A percentile compares a stretch with the other conserved stretches of the same genome.
Evolutionary conservation across 768 basidiomycete genomes (phyloP).

Genomic region (Termitomyces sp.): DNA sequence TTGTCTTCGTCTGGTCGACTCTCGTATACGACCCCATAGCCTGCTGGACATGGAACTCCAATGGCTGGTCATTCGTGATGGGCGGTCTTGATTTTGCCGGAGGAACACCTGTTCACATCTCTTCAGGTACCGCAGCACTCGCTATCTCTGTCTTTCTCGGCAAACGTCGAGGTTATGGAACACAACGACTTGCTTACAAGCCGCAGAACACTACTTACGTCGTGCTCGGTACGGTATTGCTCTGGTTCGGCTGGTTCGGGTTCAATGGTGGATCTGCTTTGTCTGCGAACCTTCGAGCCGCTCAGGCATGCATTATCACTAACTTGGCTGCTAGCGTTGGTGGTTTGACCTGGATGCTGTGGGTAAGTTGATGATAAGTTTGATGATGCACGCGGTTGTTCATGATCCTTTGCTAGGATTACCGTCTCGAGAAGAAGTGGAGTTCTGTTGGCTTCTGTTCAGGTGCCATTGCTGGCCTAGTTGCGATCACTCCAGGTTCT

Average conservation of each 20-base stretch:
- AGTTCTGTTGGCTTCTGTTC: constrained; percentile 93
- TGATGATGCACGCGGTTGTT: neutral
- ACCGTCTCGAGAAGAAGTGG: constrained; percentile 92
- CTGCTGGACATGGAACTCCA: constrained; percentile 93
- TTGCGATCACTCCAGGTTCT: constrained; percentile 85
- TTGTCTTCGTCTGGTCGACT: constrained; percentile 88
- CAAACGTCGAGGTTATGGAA: constrained; percentile 88
- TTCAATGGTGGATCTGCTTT: constrained; percentile 94
- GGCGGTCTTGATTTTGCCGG: constrained; percentile 94
- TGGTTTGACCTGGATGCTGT: constrained; percentile 90
- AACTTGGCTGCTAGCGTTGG: constrained; percentile 91
- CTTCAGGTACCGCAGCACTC: constrained; percentile 87
- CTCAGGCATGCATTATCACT: constrained; percentile 88
- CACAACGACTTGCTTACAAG: constrained; percentile 86
- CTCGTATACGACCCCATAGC: constrained; percentile 93
- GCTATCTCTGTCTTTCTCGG: constrained; percentile 92
- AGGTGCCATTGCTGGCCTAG: constrained; percentile 87
- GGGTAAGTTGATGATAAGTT: constrained; percentile 42
- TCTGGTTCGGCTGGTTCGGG: constrained; percentile 97
- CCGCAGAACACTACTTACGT: constrained; percentile 94
- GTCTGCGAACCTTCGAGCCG: constrained; percentile 83
- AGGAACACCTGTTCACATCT: constrained; percentile 96
- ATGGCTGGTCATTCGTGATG: constrained; percentile 71
- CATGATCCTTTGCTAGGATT: constrained; percentile 52
- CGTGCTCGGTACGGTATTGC: constrained; percentile 87